A percentile compares a stretch with the other conserved stretches of the same genome.
These are phyloP conservation scores for Alternaria consortialis DNA, from an alignment of 2,329 filamentous ascomycete genomes.

Conservation along the genomic window DNA sequence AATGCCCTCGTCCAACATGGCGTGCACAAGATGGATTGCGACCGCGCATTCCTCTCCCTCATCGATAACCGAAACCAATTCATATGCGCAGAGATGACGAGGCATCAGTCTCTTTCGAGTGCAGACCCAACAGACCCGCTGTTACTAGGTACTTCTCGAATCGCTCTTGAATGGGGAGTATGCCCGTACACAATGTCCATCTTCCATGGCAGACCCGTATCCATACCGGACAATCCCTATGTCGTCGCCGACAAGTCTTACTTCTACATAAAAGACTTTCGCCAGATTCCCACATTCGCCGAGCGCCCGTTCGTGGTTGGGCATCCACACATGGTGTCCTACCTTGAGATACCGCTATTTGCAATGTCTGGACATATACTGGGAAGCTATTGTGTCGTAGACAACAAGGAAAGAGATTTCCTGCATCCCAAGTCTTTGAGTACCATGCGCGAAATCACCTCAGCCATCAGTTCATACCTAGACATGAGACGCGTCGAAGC, in stretches of 20 bases:
- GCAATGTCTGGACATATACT: constrained; percentile 18
- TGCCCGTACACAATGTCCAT: constrained; percentile 20
- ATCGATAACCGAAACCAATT: constrained; percentile 21
- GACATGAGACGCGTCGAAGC: constrained; percentile 17
- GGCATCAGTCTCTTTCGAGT: constrained; percentile 10
- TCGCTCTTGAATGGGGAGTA: constrained; percentile 23
- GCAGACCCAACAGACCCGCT: constrained; percentile 11
- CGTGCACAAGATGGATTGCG: constrained; percentile 17
- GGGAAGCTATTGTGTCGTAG: constrained; percentile 22
- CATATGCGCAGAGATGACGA: constrained; percentile 25
- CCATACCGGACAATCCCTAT: constrained; percentile 7
- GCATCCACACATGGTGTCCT: constrained; percentile 19
- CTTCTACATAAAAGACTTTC: constrained; percentile 19
- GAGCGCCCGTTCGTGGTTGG: constrained; percentile 13
- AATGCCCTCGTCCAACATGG: constrained; percentile 24
- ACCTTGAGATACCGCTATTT: constrained; percentile 17
- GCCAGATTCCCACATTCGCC: constrained; percentile 14
- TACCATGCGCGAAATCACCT: constrained; percentile 11
- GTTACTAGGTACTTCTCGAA: constrained; percentile 12
- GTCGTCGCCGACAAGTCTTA: constrained; percentile 13
- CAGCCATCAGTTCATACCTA: constrained; percentile 18
- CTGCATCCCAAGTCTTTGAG: constrained; percentile 12
- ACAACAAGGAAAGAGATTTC: constrained; percentile 15
- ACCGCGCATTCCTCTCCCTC: constrained; percentile 24
- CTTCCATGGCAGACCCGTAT: constrained; percentile 12